phyloP scores from a whole-genome alignment of 176 grass and related monocot species.

The Triticum dicoccoides region DNA sequence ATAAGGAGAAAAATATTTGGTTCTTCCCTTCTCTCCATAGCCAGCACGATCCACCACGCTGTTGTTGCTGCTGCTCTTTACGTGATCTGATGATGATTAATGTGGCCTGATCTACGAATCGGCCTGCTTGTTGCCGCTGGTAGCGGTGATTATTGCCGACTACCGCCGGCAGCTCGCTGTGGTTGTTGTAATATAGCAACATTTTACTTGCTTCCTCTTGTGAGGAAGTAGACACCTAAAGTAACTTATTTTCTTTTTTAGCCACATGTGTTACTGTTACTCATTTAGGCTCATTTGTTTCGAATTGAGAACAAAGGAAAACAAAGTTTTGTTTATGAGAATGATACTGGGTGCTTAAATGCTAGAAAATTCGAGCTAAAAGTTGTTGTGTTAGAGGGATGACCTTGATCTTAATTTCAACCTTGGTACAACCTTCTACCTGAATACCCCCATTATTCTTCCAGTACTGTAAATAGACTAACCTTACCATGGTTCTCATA shows the following conservation, averaged over 20 bases:
- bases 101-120: slow-evolving; percentile 12
- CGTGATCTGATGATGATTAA: slow-evolving; percentile 37
- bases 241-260: slow-evolving; percentile 44
- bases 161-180: slow-evolving; percentile 6
- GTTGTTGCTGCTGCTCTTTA: slow-evolving; percentile 33
- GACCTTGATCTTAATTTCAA: not conserved
- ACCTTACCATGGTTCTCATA: not conserved
- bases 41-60: slow-evolving; percentile 9
- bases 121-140: slow-evolving; percentile 29
- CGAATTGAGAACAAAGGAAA: not conserved
- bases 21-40: slow-evolving; percentile 62
- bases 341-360: not conserved
- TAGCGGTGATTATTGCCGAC: not conserved
- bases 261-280: not conserved
- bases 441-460: not conserved
- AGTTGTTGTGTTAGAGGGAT: slow-evolving; percentile 12
- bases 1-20: slow-evolving; percentile 62
- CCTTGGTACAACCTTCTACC: not conserved
- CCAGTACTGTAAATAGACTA: not conserved
- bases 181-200: slow-evolving; percentile 53
- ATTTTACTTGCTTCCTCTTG: slow-evolving; percentile 44
- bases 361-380: not conserved
- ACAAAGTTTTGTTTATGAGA: not conserved
- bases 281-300: not conserved
- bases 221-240: slow-evolving; percentile 21